phyloP scores from a whole-genome alignment of 495 filamentous ascomycete species.

The Chaetomium tenue region DNA sequence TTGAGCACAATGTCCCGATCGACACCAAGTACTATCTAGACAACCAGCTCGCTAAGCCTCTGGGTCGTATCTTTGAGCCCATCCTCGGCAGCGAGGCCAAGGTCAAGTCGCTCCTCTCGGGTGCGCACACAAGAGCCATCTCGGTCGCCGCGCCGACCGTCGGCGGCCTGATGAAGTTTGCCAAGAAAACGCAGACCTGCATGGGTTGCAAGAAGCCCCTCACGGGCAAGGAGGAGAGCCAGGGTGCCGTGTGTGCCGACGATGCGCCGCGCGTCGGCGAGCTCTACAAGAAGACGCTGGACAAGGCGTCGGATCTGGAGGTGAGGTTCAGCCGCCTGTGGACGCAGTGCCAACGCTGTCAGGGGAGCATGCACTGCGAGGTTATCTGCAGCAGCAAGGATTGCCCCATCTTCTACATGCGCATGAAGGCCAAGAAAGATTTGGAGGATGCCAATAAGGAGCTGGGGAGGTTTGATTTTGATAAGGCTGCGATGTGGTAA shows the following conservation, averaged over 20 bases:
- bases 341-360: slow-evolving; percentile 98
- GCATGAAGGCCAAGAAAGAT: slow-evolving; percentile 99
- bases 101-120: slow-evolving; percentile 73
- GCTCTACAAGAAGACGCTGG: slow-evolving; percentile 86
- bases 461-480: slow-evolving; percentile 83
- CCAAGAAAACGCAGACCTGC: slow-evolving; percentile 95
- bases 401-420: slow-evolving; percentile 99
- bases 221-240: slow-evolving; percentile 69
- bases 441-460: slow-evolving; percentile 94
- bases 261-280: slow-evolving; percentile 84
- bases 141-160: slow-evolving; percentile 83
- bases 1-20: slow-evolving; percentile 96
- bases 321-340: slow-evolving; percentile 89
- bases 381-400: slow-evolving; percentile 95
- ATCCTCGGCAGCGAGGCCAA: slow-evolving; percentile 85
- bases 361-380: slow-evolving; percentile 95
- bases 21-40: slow-evolving; percentile 99
- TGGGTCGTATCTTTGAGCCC: slow-evolving; percentile 94
- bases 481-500: slow-evolving; percentile 55
- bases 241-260: slow-evolving; percentile 83
- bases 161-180: slow-evolving; percentile 96
- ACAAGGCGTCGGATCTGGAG: slow-evolving; percentile 85
- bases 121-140: slow-evolving; percentile 90
- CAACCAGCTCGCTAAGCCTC: slow-evolving; percentile 93
- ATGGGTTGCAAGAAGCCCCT: slow-evolving; percentile 99